These are phyloP conservation scores for Tympanopsis confertula DNA, from an alignment of 2,329 filamentous ascomycete genomes.

Conservation along the genomic window DNA sequence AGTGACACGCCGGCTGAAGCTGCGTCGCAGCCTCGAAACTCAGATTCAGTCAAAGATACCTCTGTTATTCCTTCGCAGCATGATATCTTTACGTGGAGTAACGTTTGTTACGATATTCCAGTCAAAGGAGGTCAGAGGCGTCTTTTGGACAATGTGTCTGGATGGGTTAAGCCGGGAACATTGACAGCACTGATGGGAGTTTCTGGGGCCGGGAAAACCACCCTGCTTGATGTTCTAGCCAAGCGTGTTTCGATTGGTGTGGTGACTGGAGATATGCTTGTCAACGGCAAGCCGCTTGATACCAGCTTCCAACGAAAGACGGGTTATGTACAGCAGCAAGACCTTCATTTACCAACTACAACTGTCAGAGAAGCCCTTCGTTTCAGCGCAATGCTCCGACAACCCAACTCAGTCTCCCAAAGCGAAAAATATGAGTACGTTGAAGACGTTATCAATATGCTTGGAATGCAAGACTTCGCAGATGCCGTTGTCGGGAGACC, in stretches of 20 bases:
- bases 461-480: conserved; percentile 37
- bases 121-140: conserved; percentile 35
- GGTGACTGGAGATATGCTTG: conserved; percentile 35
- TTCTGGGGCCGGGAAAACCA: conserved; percentile 44
- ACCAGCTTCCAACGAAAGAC: conserved; percentile 33
- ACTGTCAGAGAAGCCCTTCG: conserved; percentile 19
- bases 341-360: conserved; percentile 22
- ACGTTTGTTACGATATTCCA: conserved; percentile 40
- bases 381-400: conserved; percentile 21
- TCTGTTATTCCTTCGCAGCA: conserved; percentile 17
- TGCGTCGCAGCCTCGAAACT: conserved; percentile 3
- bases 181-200: conserved; percentile 27
- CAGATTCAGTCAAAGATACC: conserved; percentile 6
- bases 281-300: conserved; percentile 30
- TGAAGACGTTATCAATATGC: conserved; percentile 33
- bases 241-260: conserved; percentile 35
- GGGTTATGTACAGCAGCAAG: conserved; percentile 38
- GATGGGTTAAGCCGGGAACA: background rate
- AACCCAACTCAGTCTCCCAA: conserved; percentile 24
- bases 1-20: conserved; percentile 5
- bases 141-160: conserved; percentile 39
- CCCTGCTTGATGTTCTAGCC: conserved; percentile 38
- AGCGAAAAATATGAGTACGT: conserved; percentile 32
- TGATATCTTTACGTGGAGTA: conserved; percentile 35
- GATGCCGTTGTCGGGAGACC: conserved; percentile 36